Base-by-base conservation (phyloP, 1,284 basidiomycete species). In the Fomitopsis betulina region DNA sequence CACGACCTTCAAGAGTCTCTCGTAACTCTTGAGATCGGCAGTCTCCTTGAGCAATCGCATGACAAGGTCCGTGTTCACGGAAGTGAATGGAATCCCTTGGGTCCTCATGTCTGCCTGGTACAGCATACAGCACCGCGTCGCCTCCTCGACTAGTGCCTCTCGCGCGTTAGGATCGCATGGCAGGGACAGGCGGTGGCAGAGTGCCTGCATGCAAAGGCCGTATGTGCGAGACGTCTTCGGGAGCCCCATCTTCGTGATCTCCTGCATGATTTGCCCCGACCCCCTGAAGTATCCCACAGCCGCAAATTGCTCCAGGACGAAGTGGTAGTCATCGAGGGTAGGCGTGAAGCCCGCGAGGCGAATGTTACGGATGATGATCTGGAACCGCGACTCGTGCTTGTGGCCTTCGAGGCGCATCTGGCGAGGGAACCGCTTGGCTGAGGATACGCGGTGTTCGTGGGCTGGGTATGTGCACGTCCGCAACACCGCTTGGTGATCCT, bases 261-360 rank as follows among this genome's bases (percentile, higher is more conserved):
- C 89, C 54, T 77, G 71, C 65, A 89, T 82, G 6, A 91, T 80
- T 54, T 79, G 70, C 64, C 80, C 73, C 17, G 81, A 77, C 9
- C 86, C 87, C 23, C 74, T 64, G 63, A 84, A 75, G 66, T 92
- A 80, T 6, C 89, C 90, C 3, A 84, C 82, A 0, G 85, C 82
- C 40, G 88, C 86, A 61, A 90, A 89, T 58, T 90, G 87, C 60
- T 81, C 77, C 53, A 93, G 70, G 54, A 93, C 73, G 66, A 85
- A 86, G 68, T 92, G 79, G 68, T 87, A 92, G 68, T 92, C 90
- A 2, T 83, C 80, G 54, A 86, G 59, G 6, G 74, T 67, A 2
- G 89, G 86, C 32, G 66, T 70, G 43, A 66, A 67, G 8, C 83
- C 83, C 17, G 78, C 67, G 38, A 76, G 72, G 55, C 83, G 82